Conservation (phyloP, 306 rosid genomes). For the Pterocarpus macrocarpus region DNA sequence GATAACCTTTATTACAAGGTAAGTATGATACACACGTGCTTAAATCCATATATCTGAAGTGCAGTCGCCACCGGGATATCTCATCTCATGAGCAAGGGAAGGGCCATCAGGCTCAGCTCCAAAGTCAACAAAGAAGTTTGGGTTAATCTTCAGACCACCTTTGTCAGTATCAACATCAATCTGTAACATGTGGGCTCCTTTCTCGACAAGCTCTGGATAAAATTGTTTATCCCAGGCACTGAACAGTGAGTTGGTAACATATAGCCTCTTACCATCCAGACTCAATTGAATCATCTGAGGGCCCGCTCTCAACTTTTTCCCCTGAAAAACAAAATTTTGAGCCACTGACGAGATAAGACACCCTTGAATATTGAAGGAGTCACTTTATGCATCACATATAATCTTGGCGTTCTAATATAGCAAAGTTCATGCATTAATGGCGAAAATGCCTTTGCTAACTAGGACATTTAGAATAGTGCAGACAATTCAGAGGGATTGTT, state of each 20-base stretch:
- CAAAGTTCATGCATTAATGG: background rate
- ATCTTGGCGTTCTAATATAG: background rate
- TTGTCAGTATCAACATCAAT: slow-evolving; percentile 79
- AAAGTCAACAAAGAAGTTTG: slow-evolving; percentile 87
- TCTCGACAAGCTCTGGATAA: slow-evolving; percentile 73
- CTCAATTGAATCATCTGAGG: slow-evolving; percentile 97
- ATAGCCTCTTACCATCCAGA: slow-evolving; percentile 89
- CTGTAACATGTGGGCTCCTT: slow-evolving; percentile 91
- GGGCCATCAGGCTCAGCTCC: slow-evolving; percentile 94
- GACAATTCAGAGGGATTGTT: no score
- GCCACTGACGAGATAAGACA: background rate
- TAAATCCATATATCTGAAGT: slow-evolving; percentile 93
- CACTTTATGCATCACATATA: background rate
- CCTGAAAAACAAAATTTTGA: slow-evolving; percentile 59
- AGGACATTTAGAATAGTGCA: background rate
- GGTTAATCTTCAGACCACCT: slow-evolving; percentile 81
- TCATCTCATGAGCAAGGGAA: slow-evolving; percentile 95
- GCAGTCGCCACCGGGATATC: slow-evolving; percentile 99
- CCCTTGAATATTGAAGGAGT: background rate
- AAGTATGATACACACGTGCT: background rate
- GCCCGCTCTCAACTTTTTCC: slow-evolving; percentile 79
- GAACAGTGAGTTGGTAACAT: slow-evolving; percentile 86
- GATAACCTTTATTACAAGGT: background rate
- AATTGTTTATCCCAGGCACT: slow-evolving; percentile 93
- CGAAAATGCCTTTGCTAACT: background rate